Evolutionary conservation across 169 alveolate genomes (phyloP).

Genomic region (Eimeria necatrix): DNA sequence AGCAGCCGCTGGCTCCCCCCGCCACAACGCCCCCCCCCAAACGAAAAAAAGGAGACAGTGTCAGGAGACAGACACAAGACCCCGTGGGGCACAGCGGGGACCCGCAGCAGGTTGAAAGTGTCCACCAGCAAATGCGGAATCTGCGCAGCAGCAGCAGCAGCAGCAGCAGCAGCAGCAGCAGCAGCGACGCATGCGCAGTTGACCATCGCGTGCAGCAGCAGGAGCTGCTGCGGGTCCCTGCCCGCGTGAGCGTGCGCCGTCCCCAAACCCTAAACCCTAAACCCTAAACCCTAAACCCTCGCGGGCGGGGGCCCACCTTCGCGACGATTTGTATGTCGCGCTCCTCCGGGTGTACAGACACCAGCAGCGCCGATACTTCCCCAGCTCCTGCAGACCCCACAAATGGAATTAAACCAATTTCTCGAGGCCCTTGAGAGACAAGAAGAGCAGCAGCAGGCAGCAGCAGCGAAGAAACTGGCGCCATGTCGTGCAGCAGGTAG

Average conservation of each 20-base stretch:
- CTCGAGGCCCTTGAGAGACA: slow-evolving; percentile 10
- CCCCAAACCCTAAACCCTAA: not conserved
- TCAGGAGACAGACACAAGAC: slow-evolving; percentile 59
- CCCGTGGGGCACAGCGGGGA: slow-evolving; percentile 39
- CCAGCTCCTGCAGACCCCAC: slow-evolving; percentile 43
- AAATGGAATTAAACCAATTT: not conserved
- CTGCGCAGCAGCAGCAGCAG: slow-evolving; percentile 49
- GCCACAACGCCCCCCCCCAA: slow-evolving; percentile 62
- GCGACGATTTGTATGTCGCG: slow-evolving; percentile 28
- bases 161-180: slow-evolving; percentile 27
- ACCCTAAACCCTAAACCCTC: slow-evolving; percentile 45
- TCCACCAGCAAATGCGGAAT: slow-evolving; percentile 29
- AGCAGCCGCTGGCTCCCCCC: slow-evolving; percentile 25
- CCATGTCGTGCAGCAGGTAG: slow-evolving; percentile 50
- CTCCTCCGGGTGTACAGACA: slow-evolving; percentile 45
- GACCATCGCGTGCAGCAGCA: not conserved
- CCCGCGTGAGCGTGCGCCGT: not conserved
- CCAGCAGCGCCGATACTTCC: not conserved
- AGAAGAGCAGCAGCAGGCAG: slow-evolving; percentile 42
- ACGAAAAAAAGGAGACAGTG: slow-evolving; percentile 15
- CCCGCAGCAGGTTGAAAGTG: slow-evolving; percentile 17
- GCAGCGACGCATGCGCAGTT: not conserved
- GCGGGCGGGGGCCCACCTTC: not conserved
- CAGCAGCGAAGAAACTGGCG: slow-evolving; percentile 25
- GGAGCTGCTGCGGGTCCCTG: not conserved